Conservation (phyloP, 2,329 filamentous ascomycete species). For the Alternaria alternata region DNA sequence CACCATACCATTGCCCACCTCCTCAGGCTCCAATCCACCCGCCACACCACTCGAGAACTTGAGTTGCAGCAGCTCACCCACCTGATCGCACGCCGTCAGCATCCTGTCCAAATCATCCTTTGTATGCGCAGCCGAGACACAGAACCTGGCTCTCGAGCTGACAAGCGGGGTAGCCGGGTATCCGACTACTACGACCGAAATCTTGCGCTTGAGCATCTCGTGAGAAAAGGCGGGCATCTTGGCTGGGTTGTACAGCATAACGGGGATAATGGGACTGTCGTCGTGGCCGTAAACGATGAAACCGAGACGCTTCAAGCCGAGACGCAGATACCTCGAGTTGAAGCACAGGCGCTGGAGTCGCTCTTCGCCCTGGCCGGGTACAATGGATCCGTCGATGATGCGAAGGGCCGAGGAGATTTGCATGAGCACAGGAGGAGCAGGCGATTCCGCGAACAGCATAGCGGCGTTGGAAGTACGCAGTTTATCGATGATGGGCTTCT, state of each 20-base stretch:
- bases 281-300: slow-evolving; percentile 98
- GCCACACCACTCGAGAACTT: slow-evolving; percentile 98
- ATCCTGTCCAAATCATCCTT: slow-evolving; percentile 97
- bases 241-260: slow-evolving; percentile 96
- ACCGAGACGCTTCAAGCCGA: slow-evolving; percentile 94
- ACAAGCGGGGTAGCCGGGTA: slow-evolving; percentile 97
- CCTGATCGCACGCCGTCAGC: slow-evolving; percentile 87
- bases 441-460: slow-evolving; percentile 85
- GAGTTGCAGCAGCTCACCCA: slow-evolving; percentile 89
- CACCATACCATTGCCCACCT: slow-evolving; percentile 59
- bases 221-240: slow-evolving; percentile 99
- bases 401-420: slow-evolving; percentile 88
- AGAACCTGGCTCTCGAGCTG: slow-evolving; percentile 93
- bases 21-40: slow-evolving; percentile 81
- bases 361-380: slow-evolving; percentile 92
- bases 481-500: slow-evolving; percentile 92
- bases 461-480: slow-evolving; percentile 85
- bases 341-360: slow-evolving; percentile 94
- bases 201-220: slow-evolving; percentile 97
- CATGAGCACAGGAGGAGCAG: slow-evolving; percentile 84
- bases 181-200: slow-evolving; percentile 95
- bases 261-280: slow-evolving; percentile 94
- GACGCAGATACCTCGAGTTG: slow-evolving; percentile 97
- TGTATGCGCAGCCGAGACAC: slow-evolving; percentile 93
- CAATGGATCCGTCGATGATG: slow-evolving; percentile 87